phyloP scores from a whole-genome alignment of 345 rosid species.

The Citrus medica region DNA sequence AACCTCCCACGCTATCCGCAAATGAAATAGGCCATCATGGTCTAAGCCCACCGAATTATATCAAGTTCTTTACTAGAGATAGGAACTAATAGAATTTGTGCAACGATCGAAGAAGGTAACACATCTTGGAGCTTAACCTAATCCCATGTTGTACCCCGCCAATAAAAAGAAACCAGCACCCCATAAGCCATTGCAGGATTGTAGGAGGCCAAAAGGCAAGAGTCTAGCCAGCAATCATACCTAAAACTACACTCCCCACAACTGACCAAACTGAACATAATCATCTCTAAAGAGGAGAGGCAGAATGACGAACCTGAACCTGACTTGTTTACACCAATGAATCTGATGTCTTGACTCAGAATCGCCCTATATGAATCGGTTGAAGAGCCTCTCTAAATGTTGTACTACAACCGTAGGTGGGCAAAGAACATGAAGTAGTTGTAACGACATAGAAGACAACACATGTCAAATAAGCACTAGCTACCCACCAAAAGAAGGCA shows the following conservation, averaged over 20 bases:
- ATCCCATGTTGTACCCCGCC: accelerated
- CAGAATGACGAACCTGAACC: accelerated
- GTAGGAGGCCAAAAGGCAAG: background rate
- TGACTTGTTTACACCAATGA: background rate
- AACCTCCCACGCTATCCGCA: too few species aligned
- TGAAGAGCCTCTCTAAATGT: accelerated
- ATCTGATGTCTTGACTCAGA: accelerated
- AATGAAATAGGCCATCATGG: accelerated
- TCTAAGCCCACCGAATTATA: accelerated
- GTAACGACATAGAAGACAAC: background rate
- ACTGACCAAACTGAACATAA: accelerated
- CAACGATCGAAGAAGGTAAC: accelerated
- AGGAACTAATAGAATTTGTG: accelerated
- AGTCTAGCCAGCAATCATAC: background rate
- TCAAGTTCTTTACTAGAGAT: accelerated
- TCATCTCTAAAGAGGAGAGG: background rate
- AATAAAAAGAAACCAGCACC: too few species aligned
- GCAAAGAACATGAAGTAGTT: background rate
- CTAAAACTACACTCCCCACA: background rate
- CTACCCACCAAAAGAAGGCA: too few species aligned
- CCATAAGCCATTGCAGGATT: accelerated
- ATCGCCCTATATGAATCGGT: background rate
- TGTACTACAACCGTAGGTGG: accelerated
- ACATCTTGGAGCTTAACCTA: too few species aligned
- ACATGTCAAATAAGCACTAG: background rate